Evolutionary conservation across 768 basidiomycete genomes (phyloP).

Genomic region (Cystofilobasidium capitatum): DNA sequence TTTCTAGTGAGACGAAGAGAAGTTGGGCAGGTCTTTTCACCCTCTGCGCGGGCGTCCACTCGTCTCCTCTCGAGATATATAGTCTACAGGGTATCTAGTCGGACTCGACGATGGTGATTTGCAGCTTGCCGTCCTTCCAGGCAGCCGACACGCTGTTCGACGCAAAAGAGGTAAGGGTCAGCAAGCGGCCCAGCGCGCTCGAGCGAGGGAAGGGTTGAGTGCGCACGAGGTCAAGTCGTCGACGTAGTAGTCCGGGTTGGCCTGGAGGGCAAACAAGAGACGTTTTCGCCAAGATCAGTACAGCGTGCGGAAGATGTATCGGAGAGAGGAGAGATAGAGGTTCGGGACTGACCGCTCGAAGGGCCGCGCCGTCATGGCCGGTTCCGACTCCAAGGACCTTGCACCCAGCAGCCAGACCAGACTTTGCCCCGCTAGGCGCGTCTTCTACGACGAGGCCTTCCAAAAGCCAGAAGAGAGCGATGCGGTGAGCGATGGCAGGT

Average conservation of each 20-base stretch:
- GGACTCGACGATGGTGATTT: too few species aligned
- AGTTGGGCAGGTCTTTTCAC: too few species aligned
- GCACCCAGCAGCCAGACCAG: slow-evolving; percentile 67
- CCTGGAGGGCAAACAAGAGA: neutral
- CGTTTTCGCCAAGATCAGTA: neutral
- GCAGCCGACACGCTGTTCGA: too few species aligned
- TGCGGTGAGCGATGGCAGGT: neutral
- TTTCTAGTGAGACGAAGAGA: neutral
- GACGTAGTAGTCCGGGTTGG: slow-evolving; percentile 9
- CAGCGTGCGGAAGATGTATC: neutral
- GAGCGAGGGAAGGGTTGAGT: too few species aligned
- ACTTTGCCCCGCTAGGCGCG: slow-evolving; percentile 67
- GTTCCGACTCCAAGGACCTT: slow-evolving; percentile 74
- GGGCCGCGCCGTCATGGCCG: slow-evolving; percentile 45
- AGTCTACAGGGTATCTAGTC: neutral
- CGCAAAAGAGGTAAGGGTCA: too few species aligned
- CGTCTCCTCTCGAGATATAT: too few species aligned
- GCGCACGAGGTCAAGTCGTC: slow-evolving; percentile 11
- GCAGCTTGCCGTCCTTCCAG: too few species aligned
- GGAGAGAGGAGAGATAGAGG: neutral
- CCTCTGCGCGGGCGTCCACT: too few species aligned
- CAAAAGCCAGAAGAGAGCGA: neutral
- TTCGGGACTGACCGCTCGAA: neutral
- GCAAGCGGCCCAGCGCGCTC: too few species aligned
- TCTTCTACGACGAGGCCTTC: slow-evolving; percentile 81